Conservation (phyloP, 768 basidiomycete species). For the Daedalea quercina region DNA sequence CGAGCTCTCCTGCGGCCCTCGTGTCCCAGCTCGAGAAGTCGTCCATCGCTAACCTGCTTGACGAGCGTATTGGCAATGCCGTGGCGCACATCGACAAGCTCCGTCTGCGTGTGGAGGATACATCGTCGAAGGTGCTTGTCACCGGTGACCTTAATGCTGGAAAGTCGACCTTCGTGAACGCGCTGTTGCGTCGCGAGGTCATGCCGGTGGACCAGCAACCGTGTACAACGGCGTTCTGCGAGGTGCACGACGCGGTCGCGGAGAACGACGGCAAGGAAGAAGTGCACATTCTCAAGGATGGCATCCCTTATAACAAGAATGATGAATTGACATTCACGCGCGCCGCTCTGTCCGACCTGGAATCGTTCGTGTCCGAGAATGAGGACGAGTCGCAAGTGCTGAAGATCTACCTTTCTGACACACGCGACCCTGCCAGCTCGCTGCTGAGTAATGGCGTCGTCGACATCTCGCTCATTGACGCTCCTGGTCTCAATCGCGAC, state of each 20-base stretch:
- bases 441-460: conserved; percentile 93
- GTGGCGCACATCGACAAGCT: conserved; percentile 80
- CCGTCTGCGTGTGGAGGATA: conserved; percentile 81
- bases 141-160: conserved; percentile 98
- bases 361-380: conserved; percentile 71
- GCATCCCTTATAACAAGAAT: conserved; percentile 54
- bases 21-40: conserved; percentile 90
- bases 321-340: conserved; percentile 76
- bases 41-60: conserved; percentile 87
- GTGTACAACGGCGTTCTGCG: conserved; percentile 94
- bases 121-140: conserved; percentile 91
- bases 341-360: conserved; percentile 60
- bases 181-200: conserved; percentile 80
- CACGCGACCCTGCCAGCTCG: conserved; percentile 70
- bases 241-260: conserved; percentile 78
- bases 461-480: conserved; percentile 97
- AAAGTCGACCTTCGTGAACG: conserved; percentile 98
- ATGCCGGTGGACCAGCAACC: conserved; percentile 99
- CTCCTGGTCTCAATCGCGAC: conserved; percentile 95
- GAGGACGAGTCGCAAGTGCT: conserved; percentile 66
- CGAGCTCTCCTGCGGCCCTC: conserved; percentile 57
- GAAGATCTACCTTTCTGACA: conserved; percentile 86
- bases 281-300: conserved; percentile 74
- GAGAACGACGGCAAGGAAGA: conserved; percentile 80
- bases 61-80: conserved; percentile 72